Evolutionary conservation across 257 asterid genomes (phyloP), one percentile per base, ranked within the genome.

Genomic region (Solanum bukasovii): DNA sequence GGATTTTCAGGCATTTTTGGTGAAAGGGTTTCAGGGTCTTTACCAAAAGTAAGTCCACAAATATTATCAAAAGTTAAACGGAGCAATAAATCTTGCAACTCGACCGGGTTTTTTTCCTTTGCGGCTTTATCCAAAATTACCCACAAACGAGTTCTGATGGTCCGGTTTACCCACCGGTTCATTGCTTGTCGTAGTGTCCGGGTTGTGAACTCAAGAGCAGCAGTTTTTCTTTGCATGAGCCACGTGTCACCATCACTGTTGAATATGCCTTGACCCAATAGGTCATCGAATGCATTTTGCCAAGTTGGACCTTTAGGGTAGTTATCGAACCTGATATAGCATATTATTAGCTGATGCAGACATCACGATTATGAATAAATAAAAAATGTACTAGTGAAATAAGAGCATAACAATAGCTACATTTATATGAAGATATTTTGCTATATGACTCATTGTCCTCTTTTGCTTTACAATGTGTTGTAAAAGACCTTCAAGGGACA

Each of bases 101-200:
- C 98, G 3, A 96, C 95, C 0, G 95, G 70, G 2, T 84, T 88
- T 13, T 88, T 90, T 4, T 93, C 93, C 61, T 70, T 88, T 4
- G 93, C 88, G 5, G 98, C 96, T 88, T 94, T 95, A 27, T 95
- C 94, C 25, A 95, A 46, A 14, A 96, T 94, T 33, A 93, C 86
- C 98, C 98, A 96, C 1, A 96, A 87, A 34, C 98, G 93, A 83
- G 96, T 94, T 27, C 96, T 68, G 31, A 96, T 96, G 4, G 98
- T 94, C 90, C 98, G 92, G 95, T 89, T 96, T 84, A 96, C 98
- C 98, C 98, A 96, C 88, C 98, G 88, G 65, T 94, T 93, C 98
- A 96, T 96, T 61, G 98, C 98, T 83, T 94, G 98, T 7, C 98
- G 96, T 25, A 96, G 94, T 5, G 98, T 96, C n/a, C 98, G 82